These are phyloP conservation scores for Hanseniaspora jakobsenii DNA, from an alignment of 805 yeast genomes.

Conservation along the genomic window DNA sequence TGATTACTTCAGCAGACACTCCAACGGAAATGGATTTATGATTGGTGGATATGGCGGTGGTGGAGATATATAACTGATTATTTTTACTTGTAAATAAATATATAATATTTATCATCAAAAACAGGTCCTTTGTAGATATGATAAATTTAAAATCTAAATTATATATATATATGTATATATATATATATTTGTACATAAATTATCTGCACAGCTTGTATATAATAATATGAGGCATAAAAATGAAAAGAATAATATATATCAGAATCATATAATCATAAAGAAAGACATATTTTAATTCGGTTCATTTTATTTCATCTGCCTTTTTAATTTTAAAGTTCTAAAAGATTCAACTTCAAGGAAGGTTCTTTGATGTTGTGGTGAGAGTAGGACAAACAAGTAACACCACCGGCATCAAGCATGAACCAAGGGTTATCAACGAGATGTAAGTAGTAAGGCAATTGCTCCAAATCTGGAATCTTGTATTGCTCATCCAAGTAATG, in stretches of 20 bases:
- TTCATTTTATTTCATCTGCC: too few species aligned
- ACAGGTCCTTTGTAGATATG: too few species aligned
- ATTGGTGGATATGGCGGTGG: conserved; percentile 13
- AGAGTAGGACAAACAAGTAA: conserved; percentile 82
- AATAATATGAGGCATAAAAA: too few species aligned
- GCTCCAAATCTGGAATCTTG: conserved; percentile 26
- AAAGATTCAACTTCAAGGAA: conserved; percentile 61
- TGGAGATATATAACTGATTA: background rate
- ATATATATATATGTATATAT: conserved; percentile 1
- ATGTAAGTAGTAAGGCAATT: conserved; percentile 27
- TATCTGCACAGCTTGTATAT: too few species aligned
- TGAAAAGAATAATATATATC: too few species aligned
- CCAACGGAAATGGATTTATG: conserved; percentile 41
- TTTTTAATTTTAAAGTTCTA: conserved; percentile 10
- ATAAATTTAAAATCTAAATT: background rate
- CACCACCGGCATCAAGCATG: conserved; percentile 88
- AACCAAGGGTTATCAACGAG: conserved; percentile 56
- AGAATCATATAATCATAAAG: too few species aligned
- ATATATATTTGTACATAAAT: too few species aligned
- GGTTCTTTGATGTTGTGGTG: conserved; percentile 80
- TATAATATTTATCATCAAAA: background rate
- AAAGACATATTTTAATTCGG: too few species aligned
- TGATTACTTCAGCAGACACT: conserved; percentile 92
- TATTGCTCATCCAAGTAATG: conserved; percentile 25
- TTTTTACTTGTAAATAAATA: conserved; percentile 15